Conservation (phyloP, 768 basidiomycete genomes). For the Lyophyllum semitale region DNA sequence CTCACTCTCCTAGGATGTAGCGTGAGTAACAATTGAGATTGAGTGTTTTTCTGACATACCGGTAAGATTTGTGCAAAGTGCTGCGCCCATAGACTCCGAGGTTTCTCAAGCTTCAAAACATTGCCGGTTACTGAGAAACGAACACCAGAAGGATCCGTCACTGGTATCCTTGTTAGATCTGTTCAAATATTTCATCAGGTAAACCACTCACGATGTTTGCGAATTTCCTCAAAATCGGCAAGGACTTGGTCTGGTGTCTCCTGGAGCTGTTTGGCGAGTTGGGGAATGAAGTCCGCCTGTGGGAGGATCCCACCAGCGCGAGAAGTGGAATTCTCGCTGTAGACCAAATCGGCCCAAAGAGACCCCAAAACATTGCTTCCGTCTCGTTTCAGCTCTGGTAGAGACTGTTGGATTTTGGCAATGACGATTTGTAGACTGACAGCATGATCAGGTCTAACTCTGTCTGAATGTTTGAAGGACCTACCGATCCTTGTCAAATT, state of each 20-base stretch:
- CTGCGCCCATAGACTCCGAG: constrained; percentile 73
- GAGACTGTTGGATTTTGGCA: constrained; percentile 86
- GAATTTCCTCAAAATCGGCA: constrained; percentile 72
- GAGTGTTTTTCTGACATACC: constrained; percentile 37
- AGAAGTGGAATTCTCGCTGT: constrained; percentile 68
- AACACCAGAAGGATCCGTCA: constrained; percentile 79
- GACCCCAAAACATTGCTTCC: constrained; percentile 80
- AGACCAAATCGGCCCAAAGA: constrained; percentile 66
- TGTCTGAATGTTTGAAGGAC: constrained; percentile 5
- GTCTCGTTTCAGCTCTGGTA: constrained; percentile 91
- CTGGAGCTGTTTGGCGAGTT: constrained; percentile 69
- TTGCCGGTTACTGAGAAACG: constrained; percentile 93
- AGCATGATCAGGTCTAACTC: background rate
- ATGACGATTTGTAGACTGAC: constrained; percentile 77
- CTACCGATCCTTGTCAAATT: constrained; percentile 81
- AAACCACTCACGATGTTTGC: constrained; percentile 57
- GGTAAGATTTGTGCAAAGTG: constrained; percentile 65
- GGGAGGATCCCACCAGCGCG: constrained; percentile 68
- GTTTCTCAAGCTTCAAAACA: constrained; percentile 65
- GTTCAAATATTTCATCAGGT: background rate
- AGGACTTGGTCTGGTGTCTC: constrained; percentile 73
- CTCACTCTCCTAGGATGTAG: constrained; percentile 41
- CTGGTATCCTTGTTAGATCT: constrained; percentile 38
- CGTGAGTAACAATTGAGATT: constrained; percentile 1
- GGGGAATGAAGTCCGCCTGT: constrained; percentile 80